These are phyloP conservation scores for Aspergillus bertholletiae DNA, from an alignment of 495 filamentous ascomycete species.

Conservation along the genomic window DNA sequence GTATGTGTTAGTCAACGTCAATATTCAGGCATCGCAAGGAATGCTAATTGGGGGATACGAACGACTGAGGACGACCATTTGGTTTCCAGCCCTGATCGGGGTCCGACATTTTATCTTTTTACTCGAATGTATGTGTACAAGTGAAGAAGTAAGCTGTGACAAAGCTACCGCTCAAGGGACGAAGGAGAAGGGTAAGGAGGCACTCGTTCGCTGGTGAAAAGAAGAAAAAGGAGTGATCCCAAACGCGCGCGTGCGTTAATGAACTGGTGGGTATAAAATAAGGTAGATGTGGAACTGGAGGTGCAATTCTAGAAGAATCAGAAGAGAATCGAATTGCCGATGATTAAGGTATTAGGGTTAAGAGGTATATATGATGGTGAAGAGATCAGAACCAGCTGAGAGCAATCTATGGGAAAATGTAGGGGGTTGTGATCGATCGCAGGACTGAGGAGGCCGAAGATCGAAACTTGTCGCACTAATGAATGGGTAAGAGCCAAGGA, in stretches of 20 bases:
- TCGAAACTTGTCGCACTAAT: conserved; percentile 7
- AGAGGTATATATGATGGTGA: not conserved
- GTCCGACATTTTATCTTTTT: conserved; percentile 49
- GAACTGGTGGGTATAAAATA: not conserved
- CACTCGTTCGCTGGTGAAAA: not conserved
- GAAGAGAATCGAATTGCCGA: not conserved
- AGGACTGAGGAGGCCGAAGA: conserved; percentile 5
- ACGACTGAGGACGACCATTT: conserved; percentile 78
- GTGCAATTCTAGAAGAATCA: not conserved
- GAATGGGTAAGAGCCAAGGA: not conserved
- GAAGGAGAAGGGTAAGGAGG: not conserved
- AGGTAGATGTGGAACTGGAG: not conserved
- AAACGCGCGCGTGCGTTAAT: conserved; percentile 3
- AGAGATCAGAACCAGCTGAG: conserved; percentile 6
- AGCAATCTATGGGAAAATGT: not conserved
- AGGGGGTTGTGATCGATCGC: conserved; percentile 6
- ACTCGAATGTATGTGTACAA: too few relatives aligned
- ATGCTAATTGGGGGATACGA: conserved; percentile 31
- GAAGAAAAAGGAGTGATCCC: not conserved
- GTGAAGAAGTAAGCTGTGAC: not conserved
- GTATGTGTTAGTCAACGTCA: conserved; percentile 23
- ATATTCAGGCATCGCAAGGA: conserved; percentile 2
- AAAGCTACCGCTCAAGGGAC: not conserved
- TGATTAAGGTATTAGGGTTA: conserved; percentile 1
- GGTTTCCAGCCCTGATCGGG: conserved; percentile 75